Conservation (phyloP, 768 basidiomycete genomes). For the Hypholoma sublateritium region DNA sequence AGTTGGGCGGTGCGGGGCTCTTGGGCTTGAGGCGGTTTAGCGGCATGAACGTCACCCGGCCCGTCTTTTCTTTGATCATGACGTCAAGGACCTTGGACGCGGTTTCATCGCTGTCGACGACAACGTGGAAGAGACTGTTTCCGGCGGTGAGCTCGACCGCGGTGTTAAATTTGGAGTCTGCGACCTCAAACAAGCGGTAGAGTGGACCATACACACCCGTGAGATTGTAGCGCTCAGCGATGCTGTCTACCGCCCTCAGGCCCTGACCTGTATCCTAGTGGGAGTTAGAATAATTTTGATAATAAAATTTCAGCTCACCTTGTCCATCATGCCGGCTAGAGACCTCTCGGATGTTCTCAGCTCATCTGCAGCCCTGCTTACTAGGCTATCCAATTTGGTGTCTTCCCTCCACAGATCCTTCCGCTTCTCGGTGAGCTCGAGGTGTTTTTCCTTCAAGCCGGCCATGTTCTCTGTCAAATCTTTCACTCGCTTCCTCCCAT, state of each 20-base stretch:
- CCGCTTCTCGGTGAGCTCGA: conserved; percentile 71
- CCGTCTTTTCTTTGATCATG: conserved; percentile 92
- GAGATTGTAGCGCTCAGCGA: conserved; percentile 72
- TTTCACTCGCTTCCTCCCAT: conserved; percentile 55
- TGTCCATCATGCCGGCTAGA: conserved; percentile 93
- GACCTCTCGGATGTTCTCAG: conserved; percentile 76
- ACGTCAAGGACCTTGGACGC: conserved; percentile 88
- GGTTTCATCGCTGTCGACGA: conserved; percentile 95
- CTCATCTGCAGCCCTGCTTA: conserved; percentile 77
- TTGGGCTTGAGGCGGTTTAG: conserved; percentile 91
- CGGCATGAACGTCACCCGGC: conserved; percentile 98
- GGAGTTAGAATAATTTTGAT: not conserved
- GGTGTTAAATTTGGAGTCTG: conserved; percentile 85
- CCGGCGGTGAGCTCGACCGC: conserved; percentile 95
- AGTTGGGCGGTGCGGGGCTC: conserved; percentile 60
- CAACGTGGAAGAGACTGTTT: conserved; percentile 95
- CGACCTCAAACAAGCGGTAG: conserved; percentile 90
- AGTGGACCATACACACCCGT: conserved; percentile 92
- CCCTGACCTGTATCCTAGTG: conserved; percentile 87
- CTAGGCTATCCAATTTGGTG: conserved; percentile 77
- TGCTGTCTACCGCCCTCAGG: conserved; percentile 81
- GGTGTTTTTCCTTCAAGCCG: conserved; percentile 64
- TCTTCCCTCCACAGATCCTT: conserved; percentile 97
- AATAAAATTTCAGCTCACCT: conserved; percentile 45
- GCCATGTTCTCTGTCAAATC: conserved; percentile 62